These are phyloP conservation scores for Chaetomiaceae sp. DNA, from an alignment of 2,329 filamentous ascomycete genomes.

Conservation along the genomic window DNA sequence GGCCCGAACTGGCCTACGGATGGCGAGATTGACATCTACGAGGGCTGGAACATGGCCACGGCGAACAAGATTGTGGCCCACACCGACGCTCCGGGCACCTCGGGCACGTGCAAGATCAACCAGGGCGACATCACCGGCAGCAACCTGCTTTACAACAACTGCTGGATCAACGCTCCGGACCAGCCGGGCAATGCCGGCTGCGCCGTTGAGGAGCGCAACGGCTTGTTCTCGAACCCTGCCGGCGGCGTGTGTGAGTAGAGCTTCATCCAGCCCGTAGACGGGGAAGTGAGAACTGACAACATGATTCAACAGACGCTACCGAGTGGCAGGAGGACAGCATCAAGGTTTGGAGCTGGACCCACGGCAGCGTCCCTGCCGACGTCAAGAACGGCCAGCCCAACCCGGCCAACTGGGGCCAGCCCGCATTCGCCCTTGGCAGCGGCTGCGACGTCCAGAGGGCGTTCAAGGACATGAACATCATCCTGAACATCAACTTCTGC, in stretches of 20 bases:
- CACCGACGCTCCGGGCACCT: slow-evolving; percentile 33
- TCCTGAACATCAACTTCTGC: slow-evolving; percentile 70
- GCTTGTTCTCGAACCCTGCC: slow-evolving; percentile 32
- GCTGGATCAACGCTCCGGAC: slow-evolving; percentile 32
- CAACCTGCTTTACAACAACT: slow-evolving; percentile 32
- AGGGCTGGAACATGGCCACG: slow-evolving; percentile 53
- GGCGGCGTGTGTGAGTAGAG: slow-evolving; percentile 37
- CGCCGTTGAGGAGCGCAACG: slow-evolving; percentile 32
- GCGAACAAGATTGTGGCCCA: slow-evolving; percentile 55
- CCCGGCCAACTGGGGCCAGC: slow-evolving; percentile 58
- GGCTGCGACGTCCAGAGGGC: slow-evolving; percentile 57
- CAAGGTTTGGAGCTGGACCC: slow-evolving; percentile 37
- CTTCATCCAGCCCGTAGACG: not conserved
- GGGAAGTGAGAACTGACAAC: slow-evolving; percentile 2
- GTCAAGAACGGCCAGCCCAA: slow-evolving; percentile 44
- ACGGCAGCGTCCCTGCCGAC: slow-evolving; percentile 30
- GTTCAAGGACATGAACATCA: slow-evolving; percentile 63
- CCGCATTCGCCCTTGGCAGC: slow-evolving; percentile 52
- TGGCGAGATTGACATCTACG: slow-evolving; percentile 64
- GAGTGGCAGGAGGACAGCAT: slow-evolving; percentile 38
- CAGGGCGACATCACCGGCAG: slow-evolving; percentile 28
- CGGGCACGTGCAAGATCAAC: slow-evolving; percentile 33
- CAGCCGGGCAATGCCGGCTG: slow-evolving; percentile 39
- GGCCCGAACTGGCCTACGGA: slow-evolving; percentile 51
- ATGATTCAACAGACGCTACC: slow-evolving; percentile 29